Evolutionary conservation across 768 basidiomycete species (phyloP).

Genomic region (Kwoniella newhampshirensis): DNA sequence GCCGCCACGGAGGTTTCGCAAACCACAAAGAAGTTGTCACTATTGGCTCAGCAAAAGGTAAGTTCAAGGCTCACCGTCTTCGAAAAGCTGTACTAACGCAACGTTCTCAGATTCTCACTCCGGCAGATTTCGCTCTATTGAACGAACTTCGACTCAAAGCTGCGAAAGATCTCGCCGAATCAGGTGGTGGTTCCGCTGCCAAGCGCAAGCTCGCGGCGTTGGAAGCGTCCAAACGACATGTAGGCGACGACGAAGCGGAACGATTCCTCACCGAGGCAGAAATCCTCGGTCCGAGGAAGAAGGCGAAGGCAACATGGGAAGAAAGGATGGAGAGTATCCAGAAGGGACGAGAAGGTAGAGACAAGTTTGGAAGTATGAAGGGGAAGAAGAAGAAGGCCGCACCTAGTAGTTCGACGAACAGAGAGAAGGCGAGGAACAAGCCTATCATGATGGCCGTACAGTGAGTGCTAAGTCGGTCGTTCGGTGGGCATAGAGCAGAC

Average conservation of each 20-base stretch:
- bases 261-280: slow-evolving; percentile 82
- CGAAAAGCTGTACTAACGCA: background rate
- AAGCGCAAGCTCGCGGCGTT: slow-evolving; percentile 86
- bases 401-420: slow-evolving; percentile 83
- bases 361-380: slow-evolving; percentile 84
- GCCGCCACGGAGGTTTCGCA: slow-evolving; percentile 41
- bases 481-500: background rate
- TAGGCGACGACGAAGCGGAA: slow-evolving; percentile 57
- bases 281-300: slow-evolving; percentile 91
- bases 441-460: slow-evolving; percentile 70
- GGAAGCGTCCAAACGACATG: slow-evolving; percentile 67
- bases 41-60: slow-evolving; percentile 52
- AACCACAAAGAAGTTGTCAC: slow-evolving; percentile 47
- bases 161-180: slow-evolving; percentile 68
- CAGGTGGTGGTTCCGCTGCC: slow-evolving; percentile 65
- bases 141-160: slow-evolving; percentile 83
- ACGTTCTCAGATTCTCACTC: slow-evolving; percentile 77
- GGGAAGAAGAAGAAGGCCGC: slow-evolving; percentile 85
- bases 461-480: slow-evolving; percentile 34
- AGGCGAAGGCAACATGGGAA: slow-evolving; percentile 86
- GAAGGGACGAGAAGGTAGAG: slow-evolving; percentile 89
- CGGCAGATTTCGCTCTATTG: slow-evolving; percentile 89
- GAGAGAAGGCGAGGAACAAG: slow-evolving; percentile 89
- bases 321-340: slow-evolving; percentile 88
- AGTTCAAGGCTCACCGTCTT: background rate